These are phyloP conservation scores for Coemansia javaensis DNA, from an alignment of 192 early-diverging fungal species.

Conservation along the genomic window DNA sequence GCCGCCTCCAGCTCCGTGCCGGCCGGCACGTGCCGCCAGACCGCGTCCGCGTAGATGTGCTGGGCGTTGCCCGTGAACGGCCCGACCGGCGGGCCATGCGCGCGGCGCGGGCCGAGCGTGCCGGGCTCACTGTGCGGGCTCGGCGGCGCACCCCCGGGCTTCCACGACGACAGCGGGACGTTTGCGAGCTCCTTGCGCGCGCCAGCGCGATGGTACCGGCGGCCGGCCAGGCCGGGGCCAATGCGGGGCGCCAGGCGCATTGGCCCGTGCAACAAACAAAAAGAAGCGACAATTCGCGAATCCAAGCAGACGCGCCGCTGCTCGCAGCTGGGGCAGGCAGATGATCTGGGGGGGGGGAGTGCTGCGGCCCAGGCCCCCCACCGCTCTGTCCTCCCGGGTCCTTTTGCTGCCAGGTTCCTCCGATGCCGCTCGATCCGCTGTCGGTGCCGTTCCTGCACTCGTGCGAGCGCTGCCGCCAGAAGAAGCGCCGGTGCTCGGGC, in stretches of 20 bases:
- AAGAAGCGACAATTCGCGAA: no score
- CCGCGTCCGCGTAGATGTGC: constrained; percentile 1
- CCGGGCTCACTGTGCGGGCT: no score
- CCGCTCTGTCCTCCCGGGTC: no score
- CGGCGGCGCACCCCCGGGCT: constrained; percentile 3
- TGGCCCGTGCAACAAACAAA: not conserved
- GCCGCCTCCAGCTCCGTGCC: constrained; percentile 17
- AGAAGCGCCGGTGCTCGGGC: constrained; percentile 49
- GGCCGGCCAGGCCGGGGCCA: not conserved
- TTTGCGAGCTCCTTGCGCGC: constrained; percentile 13
- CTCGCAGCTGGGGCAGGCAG: no score
- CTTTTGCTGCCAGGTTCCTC: not conserved
- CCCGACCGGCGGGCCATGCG: constrained; percentile 1
- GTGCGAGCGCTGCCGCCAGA: constrained; percentile 48
- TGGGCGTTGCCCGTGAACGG: constrained; percentile 13
- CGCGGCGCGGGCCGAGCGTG: no score
- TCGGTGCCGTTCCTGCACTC: constrained; percentile 45
- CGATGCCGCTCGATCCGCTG: constrained; percentile 39
- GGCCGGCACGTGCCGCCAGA: constrained; percentile 7
- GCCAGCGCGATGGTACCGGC: not conserved
- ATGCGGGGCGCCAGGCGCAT: not conserved
- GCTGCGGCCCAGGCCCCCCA: no score
- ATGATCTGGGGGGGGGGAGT: no score
- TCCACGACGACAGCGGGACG: constrained; percentile 15
- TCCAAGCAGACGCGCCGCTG: no score